A percentile compares a stretch with the other conserved stretches of the same genome.
These are phyloP conservation scores for Pseudomassariella vexata DNA, from an alignment of 2,329 filamentous ascomycete species.

Conservation along the genomic window DNA sequence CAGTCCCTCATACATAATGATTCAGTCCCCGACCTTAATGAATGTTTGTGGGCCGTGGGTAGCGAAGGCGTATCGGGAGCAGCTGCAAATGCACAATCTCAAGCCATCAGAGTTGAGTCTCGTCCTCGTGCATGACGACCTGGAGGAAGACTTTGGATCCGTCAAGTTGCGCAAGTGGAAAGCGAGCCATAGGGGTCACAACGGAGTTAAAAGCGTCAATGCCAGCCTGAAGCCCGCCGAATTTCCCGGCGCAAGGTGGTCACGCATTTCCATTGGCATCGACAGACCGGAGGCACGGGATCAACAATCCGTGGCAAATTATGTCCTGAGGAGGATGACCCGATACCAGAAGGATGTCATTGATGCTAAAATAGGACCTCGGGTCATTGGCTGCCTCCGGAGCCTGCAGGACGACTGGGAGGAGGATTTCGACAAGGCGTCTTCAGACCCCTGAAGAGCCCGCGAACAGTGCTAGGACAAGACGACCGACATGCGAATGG, in stretches of 20 bases:
- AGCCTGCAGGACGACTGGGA: conserved; percentile 36
- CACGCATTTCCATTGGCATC: conserved; percentile 75
- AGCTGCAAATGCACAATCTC: conserved; percentile 32
- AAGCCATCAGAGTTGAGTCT: conserved; percentile 38
- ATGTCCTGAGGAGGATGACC: conserved; percentile 69
- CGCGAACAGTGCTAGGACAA: too few species aligned
- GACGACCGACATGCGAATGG: too few species aligned
- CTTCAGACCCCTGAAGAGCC: too few species aligned
- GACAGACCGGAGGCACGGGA: conserved; percentile 72
- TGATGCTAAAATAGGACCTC: conserved; percentile 43
- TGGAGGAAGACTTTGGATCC: conserved; percentile 66
- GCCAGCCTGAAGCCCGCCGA: conserved; percentile 36
- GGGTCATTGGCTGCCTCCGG: conserved; percentile 44
- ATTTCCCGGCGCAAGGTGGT: conserved; percentile 38
- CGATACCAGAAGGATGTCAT: conserved; percentile 43
- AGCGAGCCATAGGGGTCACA: conserved; percentile 64
- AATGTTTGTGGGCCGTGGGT: conserved; percentile 75
- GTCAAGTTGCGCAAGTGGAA: conserved; percentile 60
- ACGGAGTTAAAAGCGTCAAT: conserved; percentile 66
- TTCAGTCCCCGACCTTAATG: conserved; percentile 76
- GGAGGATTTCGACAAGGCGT: conserved; percentile 5
- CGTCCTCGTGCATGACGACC: conserved; percentile 82
- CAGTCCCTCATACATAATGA: conserved; percentile 55
- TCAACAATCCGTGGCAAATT: conserved; percentile 61
- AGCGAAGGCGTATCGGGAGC: conserved; percentile 56